These are phyloP conservation scores for Rhododendron mucronatum DNA, from an alignment of 148 eudicot species.

Conservation along the genomic window DNA sequence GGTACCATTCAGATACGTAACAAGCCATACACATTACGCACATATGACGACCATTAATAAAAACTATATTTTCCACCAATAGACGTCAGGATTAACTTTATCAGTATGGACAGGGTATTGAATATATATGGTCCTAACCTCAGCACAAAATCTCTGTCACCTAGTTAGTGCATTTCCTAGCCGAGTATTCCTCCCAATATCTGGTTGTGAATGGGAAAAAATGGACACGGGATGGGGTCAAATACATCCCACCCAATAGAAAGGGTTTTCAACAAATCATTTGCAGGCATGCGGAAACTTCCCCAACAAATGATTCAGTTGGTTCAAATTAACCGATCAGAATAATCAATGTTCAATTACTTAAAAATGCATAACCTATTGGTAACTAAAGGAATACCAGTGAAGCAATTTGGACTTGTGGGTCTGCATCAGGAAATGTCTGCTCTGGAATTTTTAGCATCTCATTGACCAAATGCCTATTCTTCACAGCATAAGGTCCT, in stretches of 20 bases:
- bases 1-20: not conserved
- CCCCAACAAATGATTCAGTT: not conserved
- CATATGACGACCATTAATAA: not conserved
- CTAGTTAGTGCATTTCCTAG: not conserved
- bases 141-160: not conserved
- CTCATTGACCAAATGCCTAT: conserved; percentile 69
- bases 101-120: not conserved
- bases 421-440: conserved; percentile 65
- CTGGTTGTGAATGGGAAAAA: not conserved
- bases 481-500: conserved; percentile 56
- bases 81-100: not conserved
- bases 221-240: not conserved
- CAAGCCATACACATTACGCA: not conserved
- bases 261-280: not conserved
- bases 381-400: conserved; percentile 40
- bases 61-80: not conserved
- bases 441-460: conserved; percentile 76
- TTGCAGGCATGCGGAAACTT: not conserved
- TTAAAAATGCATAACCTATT: not conserved
- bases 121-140: not conserved
- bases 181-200: not conserved
- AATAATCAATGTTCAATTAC: not conserved
- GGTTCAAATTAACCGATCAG: not conserved
- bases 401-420: conserved; percentile 81
- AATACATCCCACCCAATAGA: not conserved